Conservation (phyloP, 176 grass and related monocot genomes). For the Cenchrus fungigraminus region DNA sequence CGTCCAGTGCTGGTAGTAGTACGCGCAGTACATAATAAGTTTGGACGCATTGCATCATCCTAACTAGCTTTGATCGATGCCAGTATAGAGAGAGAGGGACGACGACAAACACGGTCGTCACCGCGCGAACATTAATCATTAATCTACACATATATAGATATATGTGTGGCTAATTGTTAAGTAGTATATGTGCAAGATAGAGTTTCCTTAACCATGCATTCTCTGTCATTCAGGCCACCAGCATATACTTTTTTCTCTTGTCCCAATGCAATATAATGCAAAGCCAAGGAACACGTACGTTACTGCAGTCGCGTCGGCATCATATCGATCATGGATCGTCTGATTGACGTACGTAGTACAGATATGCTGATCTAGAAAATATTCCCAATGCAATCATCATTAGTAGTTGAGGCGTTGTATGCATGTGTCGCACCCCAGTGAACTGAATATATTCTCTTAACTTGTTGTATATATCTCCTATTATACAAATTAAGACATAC, state of each 20-base stretch:
- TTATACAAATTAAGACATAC: too few relatives aligned
- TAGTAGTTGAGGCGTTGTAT: slow-evolving; percentile 32
- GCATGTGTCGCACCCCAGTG: neutral
- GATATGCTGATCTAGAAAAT: slow-evolving; percentile 16
- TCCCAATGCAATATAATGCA: neutral
- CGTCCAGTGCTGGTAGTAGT: too few relatives aligned
- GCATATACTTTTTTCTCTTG: neutral
- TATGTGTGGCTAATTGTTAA: too few relatives aligned
- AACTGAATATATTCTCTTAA: slow-evolving; percentile 14
- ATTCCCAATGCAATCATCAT: slow-evolving; percentile 30
- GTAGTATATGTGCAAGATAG: too few relatives aligned
- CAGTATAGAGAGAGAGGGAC: neutral
- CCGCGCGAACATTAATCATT: neutral
- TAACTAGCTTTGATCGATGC: too few relatives aligned
- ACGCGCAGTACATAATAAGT: too few relatives aligned
- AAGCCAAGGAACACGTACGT: neutral
- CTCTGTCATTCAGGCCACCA: neutral
- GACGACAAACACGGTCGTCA: neutral
- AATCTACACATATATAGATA: neutral
- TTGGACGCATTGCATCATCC: too few relatives aligned
- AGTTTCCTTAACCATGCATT: slow-evolving; percentile 27
- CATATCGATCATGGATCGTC: neutral
- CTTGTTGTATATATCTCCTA: too few relatives aligned
- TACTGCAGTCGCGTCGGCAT: neutral
- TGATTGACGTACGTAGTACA: slow-evolving; percentile 23